Conservation (phyloP, 2,329 filamentous ascomycete genomes). For the Trichoderma sp. region DNA sequence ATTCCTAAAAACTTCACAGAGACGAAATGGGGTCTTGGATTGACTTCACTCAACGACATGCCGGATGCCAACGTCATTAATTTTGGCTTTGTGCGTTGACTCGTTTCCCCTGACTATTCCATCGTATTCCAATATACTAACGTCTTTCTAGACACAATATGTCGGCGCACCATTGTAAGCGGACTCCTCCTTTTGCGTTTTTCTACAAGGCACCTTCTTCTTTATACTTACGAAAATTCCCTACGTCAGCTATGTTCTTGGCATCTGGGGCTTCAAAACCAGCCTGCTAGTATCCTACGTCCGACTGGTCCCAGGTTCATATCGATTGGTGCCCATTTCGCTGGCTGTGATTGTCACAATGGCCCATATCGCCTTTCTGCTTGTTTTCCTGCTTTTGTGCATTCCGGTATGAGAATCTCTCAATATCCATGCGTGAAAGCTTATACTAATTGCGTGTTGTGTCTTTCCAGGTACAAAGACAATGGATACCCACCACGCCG, state of each 20-base stretch:
- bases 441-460: neutral
- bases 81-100: slow-evolving; percentile 41
- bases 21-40: slow-evolving; percentile 50
- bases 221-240: neutral
- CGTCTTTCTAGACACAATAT: slow-evolving; percentile 42
- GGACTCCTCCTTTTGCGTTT: too few relatives aligned
- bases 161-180: slow-evolving; percentile 49
- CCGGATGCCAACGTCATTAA: slow-evolving; percentile 44
- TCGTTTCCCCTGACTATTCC: neutral
- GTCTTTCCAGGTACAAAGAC: slow-evolving; percentile 35
- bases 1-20: slow-evolving; percentile 36
- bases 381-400: slow-evolving; percentile 45
- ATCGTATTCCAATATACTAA: neutral
- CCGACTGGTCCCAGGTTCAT: slow-evolving; percentile 48
- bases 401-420: slow-evolving; percentile 36
- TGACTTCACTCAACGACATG: slow-evolving; percentile 43
- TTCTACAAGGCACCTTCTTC: too few relatives aligned
- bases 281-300: slow-evolving; percentile 50
- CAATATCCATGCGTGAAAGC: neutral
- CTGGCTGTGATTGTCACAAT: slow-evolving; percentile 43
- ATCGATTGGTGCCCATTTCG: slow-evolving; percentile 41
- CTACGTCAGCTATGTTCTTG: slow-evolving; percentile 44
- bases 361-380: slow-evolving; percentile 47
- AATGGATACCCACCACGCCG: slow-evolving; percentile 48
- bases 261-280: slow-evolving; percentile 53